These are phyloP conservation scores for Piloderma croceum DNA, from an alignment of 768 basidiomycete species.

Conservation along the genomic window DNA sequence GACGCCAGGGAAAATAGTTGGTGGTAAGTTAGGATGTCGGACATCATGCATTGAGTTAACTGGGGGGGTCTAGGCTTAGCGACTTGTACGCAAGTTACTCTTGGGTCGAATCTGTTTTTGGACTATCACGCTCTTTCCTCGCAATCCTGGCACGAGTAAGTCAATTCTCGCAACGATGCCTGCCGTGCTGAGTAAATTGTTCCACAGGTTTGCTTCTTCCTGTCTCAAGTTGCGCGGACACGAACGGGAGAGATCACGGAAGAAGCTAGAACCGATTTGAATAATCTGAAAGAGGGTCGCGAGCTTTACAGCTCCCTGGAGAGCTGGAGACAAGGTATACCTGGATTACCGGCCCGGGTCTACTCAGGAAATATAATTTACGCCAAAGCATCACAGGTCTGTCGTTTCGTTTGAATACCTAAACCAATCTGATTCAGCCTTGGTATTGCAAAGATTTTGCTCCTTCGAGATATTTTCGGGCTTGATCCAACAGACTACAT, in stretches of 20 bases:
- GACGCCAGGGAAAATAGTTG: slow-evolving; percentile 31
- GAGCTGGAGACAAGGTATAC: slow-evolving; percentile 20
- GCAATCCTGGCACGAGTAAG: slow-evolving; percentile 25
- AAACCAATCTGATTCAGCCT: slow-evolving; percentile 14
- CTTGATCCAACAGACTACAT: slow-evolving; percentile 21
- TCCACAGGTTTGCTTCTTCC: slow-evolving; percentile 16
- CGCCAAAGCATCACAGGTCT: slow-evolving; percentile 30
- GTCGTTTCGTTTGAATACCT: slow-evolving; percentile 15
- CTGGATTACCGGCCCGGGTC: slow-evolving; percentile 20
- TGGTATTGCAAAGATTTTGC: slow-evolving; percentile 31
- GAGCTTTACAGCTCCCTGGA: slow-evolving; percentile 22
- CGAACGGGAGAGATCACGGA: too few species aligned
- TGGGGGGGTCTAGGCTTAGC: slow-evolving; percentile 25
- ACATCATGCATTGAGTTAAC: too few species aligned
- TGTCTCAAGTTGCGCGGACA: too few species aligned
- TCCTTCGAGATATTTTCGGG: slow-evolving; percentile 29
- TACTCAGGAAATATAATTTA: slow-evolving; percentile 32
- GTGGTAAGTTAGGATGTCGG: slow-evolving; percentile 31
- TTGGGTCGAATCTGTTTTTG: slow-evolving; percentile 42
- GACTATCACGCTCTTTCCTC: slow-evolving; percentile 28
- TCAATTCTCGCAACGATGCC: not conserved
- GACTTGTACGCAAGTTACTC: slow-evolving; percentile 28
- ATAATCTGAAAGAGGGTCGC: too few species aligned
- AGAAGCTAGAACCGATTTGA: too few species aligned
- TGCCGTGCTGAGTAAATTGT: slow-evolving; percentile 2